Evolutionary conservation across 2,329 filamentous ascomycete species (phyloP), one percentile per base, ranked within the genome.

Genomic region (Karstenula rhodostoma): DNA sequence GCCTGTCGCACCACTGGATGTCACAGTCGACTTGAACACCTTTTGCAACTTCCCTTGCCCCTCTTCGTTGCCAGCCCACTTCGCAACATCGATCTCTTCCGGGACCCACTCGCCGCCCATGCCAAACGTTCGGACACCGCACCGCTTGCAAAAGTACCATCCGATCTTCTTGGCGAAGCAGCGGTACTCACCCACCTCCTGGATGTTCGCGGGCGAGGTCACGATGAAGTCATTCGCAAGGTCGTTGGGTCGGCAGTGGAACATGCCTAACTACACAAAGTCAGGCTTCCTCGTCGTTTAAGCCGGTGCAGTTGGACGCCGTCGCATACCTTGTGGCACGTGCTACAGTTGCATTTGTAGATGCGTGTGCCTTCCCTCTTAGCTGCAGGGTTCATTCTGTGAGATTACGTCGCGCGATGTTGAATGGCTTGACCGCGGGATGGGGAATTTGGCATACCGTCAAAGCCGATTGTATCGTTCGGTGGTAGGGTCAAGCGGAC

Each of bases 271-370:
- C 64, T 62, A 12, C 3, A 5, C 9, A 33, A 29, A 33, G n/a
- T 40, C 19, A 48, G 19, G 4, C 10, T 17, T 9, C 8, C 37
- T 17, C 7, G 37, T 8, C 17, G 17, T 4, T 29, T 1, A 19
- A 42, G 9, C 4, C 9, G 32, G 44, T 46, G 40, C 25, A 6
- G 4, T 32, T 32, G 15, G 10, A 0, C 2, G 8, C 27, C 8
- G 27, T 13, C 9, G 23, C 43, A 33, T 2, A 62, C 60, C 56
- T 85, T 85, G 51, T 83, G 80, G 68, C 83, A 85, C 12, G 80
- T 78, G 12, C 72, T 80, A 69, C 83, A 85, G 62, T 85, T 85
- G 75, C 82, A 85, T 63, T 78, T 73, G 72, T 79, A 76, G 58
- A 80, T 58, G 51, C 66, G 66, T 52, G 72, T 71, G 1, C 61